phyloP scores from a whole-genome alignment of 2,329 filamentous ascomycete genomes.

The Monilinia polystroma region DNA sequence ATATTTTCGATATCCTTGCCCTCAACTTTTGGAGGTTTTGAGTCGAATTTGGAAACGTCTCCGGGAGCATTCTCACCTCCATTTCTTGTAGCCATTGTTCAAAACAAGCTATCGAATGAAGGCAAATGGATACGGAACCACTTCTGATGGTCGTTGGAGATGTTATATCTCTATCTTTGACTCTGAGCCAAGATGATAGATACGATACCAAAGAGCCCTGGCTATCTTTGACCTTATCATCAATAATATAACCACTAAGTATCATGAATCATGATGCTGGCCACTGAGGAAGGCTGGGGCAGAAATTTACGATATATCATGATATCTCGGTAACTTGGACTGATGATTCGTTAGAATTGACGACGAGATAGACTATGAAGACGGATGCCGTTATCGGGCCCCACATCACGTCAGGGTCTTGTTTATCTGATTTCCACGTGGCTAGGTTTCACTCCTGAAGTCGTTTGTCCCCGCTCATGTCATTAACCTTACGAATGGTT shows the following conservation, averaged over 20 bases:
- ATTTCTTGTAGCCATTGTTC: background rate
- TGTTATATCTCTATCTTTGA: background rate
- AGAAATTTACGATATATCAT: background rate
- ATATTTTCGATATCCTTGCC: background rate
- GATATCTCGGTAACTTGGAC: background rate
- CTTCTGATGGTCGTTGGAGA: background rate
- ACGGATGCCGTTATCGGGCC: background rate
- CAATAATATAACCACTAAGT: background rate
- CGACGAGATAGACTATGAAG: background rate
- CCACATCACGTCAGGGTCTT: too few relatives aligned
- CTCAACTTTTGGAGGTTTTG: background rate
- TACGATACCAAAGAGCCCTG: background rate
- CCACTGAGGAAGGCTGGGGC: slow-evolving; percentile 7
- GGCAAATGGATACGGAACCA: background rate
- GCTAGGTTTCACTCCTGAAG: background rate
- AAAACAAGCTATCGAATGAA: background rate
- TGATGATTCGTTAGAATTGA: slow-evolving; percentile 3
- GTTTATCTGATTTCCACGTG: background rate
- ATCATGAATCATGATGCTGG: background rate
- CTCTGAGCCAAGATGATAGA: background rate
- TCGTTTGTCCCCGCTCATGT: too few relatives aligned
- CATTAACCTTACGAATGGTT: background rate
- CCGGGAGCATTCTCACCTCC: too few relatives aligned
- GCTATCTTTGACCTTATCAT: slow-evolving; percentile 3
- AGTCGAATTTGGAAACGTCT: background rate